Conservation (phyloP, 306 rosid genomes). For the Myrica gale region DNA sequence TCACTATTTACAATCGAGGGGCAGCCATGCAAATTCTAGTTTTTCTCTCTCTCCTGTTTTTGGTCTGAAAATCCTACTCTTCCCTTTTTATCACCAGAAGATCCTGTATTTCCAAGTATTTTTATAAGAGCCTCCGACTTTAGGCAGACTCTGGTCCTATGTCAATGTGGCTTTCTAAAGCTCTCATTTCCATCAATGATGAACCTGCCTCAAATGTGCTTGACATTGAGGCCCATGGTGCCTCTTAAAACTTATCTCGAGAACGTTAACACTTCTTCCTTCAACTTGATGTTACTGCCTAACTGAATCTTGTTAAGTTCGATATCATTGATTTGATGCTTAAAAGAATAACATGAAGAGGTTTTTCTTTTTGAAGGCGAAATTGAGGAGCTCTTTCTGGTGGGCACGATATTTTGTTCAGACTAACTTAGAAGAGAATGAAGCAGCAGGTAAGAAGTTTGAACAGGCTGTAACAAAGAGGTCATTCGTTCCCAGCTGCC, state of each 20-base stretch:
- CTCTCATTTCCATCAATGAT: neutral
- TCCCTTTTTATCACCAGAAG: neutral
- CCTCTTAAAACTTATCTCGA: neutral
- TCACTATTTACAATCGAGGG: neutral
- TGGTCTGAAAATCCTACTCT: neutral
- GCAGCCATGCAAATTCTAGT: neutral
- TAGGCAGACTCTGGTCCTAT: neutral
- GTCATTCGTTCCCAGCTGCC: slow-evolving; percentile 56
- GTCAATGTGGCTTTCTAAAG: neutral
- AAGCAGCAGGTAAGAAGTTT: slow-evolving; percentile 55
- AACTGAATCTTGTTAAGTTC: neutral
- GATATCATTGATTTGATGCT: slow-evolving; percentile 6
- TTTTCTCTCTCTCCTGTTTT: neutral
- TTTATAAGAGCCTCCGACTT: neutral
- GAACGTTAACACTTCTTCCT: neutral
- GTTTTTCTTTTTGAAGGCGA: slow-evolving; percentile 47
- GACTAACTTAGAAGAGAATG: slow-evolving; percentile 60
- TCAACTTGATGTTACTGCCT: slow-evolving; percentile 7
- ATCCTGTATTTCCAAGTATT: neutral
- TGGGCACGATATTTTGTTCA: slow-evolving; percentile 57
- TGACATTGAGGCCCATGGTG: neutral
- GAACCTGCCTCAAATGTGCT: neutral
- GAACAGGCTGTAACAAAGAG: slow-evolving; percentile 48
- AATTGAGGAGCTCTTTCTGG: slow-evolving; percentile 74
- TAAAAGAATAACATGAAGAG: neutral